Evolutionary conservation across 495 filamentous ascomycete species (phyloP), one percentile per base, ranked within the genome.

Genomic region (Penicillium subrubescens): DNA sequence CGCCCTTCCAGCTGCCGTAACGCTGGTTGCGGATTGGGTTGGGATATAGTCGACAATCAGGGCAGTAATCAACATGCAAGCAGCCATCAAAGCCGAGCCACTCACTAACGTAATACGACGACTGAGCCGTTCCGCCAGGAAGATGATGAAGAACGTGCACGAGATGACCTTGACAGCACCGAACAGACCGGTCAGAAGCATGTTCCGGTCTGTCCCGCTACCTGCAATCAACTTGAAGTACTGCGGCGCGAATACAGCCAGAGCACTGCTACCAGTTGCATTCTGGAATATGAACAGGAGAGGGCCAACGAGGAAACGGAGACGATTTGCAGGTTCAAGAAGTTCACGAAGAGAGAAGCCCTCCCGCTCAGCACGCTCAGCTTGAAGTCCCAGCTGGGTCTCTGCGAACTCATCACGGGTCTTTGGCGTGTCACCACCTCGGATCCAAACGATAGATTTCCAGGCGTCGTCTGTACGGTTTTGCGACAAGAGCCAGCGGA

Each of bases 401-500:
- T 81, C 76, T 25, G 74, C 68, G 54, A 85, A 82, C 67, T 85
- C 83, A 44, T 76, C 77, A 46, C 71, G 73, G 15, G 82, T 75
- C 58, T 73, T 59, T 59, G 61, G 44, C 64, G 64, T 53, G 65
- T 68, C 71, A 46, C 76, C 70, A 33, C 74, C 81, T n/a, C 83
- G 80, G 57, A 85, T 79, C 82, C 82, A 84, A 37, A 66, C 65
- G 6, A 86, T 76, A 37, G 80, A 81, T 51, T 67, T 63, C 78
- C 78, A 79, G 33, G 83, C 83, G 33, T 65, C 78, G 59, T 39
- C 77, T 66, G 64, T 77, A 57, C 76, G 67, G 15, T 77, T 79
- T 37, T 79, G 73, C 17, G 75, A 75, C 15, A 81, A 72, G 11
- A 84, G 80, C 83, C 84, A 86, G 34, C 83, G 79, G 17, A 81